Conservation (phyloP, 2,329 filamentous ascomycete genomes). For the Microcera coccophila region DNA sequence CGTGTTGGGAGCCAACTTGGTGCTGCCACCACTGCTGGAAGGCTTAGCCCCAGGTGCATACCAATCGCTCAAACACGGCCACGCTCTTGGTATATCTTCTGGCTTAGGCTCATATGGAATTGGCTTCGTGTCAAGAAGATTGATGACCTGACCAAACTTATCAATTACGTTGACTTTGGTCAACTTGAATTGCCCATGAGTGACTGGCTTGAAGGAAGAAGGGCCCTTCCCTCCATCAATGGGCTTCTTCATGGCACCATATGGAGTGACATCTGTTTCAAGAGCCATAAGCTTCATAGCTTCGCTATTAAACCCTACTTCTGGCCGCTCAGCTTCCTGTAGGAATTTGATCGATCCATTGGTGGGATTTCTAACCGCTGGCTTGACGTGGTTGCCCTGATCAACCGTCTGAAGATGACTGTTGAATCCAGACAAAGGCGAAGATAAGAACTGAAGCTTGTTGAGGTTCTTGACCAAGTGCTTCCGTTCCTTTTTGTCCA, state of each 20-base stretch:
- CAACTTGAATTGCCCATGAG: constrained; percentile 46
- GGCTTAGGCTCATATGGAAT: no score
- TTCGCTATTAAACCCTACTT: no score
- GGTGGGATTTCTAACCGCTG: constrained; percentile 21
- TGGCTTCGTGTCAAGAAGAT: constrained; percentile 30
- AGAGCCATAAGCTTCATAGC: no score
- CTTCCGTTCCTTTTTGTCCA: constrained; percentile 6
- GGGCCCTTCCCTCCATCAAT: constrained; percentile 6
- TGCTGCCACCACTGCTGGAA: constrained; percentile 4
- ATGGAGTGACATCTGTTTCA: no score
- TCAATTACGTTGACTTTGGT: constrained; percentile 46
- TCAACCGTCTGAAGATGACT: constrained; percentile 31
- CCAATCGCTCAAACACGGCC: constrained; percentile 35
- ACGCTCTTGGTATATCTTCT: constrained; percentile 13
- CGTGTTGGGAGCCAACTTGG: constrained; percentile 22
- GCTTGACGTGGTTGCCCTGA: constrained; percentile 40
- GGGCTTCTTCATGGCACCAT: no score
- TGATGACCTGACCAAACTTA: constrained; percentile 44
- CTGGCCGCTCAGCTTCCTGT: no score
- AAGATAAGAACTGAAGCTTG: constrained; percentile 23
- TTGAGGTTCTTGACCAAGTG: constrained; percentile 5
- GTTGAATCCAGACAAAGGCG: constrained; percentile 31
- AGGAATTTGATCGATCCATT: no score
- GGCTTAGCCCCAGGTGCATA: constrained; percentile 27
- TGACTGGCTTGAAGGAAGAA: constrained; percentile 42